Conservation (phyloP, 2,329 filamentous ascomycete species). For the Zalaria sp. region DNA sequence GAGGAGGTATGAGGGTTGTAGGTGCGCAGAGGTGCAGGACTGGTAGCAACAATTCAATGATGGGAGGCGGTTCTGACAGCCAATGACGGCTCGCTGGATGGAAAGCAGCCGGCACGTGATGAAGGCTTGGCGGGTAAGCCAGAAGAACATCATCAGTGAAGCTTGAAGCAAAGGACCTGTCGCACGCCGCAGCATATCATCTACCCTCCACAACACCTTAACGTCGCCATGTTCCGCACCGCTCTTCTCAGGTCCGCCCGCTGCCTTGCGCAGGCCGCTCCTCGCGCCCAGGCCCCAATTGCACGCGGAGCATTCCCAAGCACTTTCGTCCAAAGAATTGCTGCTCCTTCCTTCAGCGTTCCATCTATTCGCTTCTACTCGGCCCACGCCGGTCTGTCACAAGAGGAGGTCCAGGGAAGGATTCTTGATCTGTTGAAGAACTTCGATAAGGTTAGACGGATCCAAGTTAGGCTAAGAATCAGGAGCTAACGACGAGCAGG, state of each 20-base stretch:
- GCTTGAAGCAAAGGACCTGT: neutral
- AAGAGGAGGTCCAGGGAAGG: conserved; percentile 77
- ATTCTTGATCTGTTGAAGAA: conserved; percentile 88
- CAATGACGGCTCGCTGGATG: neutral
- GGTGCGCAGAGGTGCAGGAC: neutral
- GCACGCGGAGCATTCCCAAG: conserved; percentile 45
- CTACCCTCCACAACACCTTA: neutral
- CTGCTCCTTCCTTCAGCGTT: conserved; percentile 48
- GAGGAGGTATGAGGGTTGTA: conserved; percentile 6
- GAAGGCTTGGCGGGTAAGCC: too few species aligned
- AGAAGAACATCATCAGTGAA: neutral
- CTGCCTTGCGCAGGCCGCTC: conserved; percentile 27
- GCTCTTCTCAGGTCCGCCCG: conserved; percentile 67
- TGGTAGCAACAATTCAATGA: neutral
- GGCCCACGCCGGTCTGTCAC: conserved; percentile 60
- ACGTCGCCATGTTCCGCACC: conserved; percentile 70
- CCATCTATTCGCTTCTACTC: conserved; percentile 74
- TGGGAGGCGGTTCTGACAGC: neutral
- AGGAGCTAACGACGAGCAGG: conserved; percentile 33
- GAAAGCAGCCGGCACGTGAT: neutral
- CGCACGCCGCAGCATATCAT: neutral
- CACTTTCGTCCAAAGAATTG: conserved; percentile 47
- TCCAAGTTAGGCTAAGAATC: neutral
- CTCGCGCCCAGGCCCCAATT: conserved; percentile 31
- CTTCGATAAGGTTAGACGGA: conserved; percentile 75